These are phyloP conservation scores for Acer saccharum DNA, from an alignment of 345 rosid genomes.

Conservation along the genomic window DNA sequence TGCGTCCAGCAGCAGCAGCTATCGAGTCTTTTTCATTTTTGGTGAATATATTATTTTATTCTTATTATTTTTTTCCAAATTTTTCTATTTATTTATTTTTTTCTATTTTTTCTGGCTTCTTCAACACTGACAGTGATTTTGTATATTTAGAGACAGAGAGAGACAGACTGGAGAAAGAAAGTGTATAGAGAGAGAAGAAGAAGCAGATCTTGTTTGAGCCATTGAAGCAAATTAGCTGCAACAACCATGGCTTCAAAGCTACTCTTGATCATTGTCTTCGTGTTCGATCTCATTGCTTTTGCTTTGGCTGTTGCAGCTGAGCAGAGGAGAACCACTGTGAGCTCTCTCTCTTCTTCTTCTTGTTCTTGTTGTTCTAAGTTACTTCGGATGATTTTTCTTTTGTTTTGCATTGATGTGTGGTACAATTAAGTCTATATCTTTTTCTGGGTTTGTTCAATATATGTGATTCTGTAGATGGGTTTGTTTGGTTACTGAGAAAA, in stretches of 20 bases:
- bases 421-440: not conserved
- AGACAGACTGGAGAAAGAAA: conserved; percentile 20
- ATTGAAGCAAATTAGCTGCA: conserved; percentile 23
- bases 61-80: too few relatives aligned
- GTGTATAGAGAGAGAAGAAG: conserved; percentile 13
- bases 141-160: conserved; percentile 22
- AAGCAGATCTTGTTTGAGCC: conserved; percentile 32
- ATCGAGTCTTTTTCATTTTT: conserved; percentile 39
- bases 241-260: conserved; percentile 80
- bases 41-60: too few relatives aligned
- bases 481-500: conserved; percentile 14
- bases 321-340: conserved; percentile 93
- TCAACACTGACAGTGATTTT: conserved; percentile 4
- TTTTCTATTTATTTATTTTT: not conserved
- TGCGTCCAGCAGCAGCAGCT: conserved; percentile 17
- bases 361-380: not conserved
- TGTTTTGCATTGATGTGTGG: not conserved
- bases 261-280: conserved; percentile 58
- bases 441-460: conserved; percentile 23
- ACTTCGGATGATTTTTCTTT: not conserved
- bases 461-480: conserved; percentile 6
- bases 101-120: conserved; percentile 6
- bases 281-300: conserved; percentile 86
- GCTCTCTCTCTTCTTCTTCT: conserved; percentile 16
- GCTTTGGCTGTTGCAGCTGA: conserved; percentile 95